These are phyloP conservation scores for Lentinula aciculospora DNA, from an alignment of 768 basidiomycete species.

Conservation along the genomic window DNA sequence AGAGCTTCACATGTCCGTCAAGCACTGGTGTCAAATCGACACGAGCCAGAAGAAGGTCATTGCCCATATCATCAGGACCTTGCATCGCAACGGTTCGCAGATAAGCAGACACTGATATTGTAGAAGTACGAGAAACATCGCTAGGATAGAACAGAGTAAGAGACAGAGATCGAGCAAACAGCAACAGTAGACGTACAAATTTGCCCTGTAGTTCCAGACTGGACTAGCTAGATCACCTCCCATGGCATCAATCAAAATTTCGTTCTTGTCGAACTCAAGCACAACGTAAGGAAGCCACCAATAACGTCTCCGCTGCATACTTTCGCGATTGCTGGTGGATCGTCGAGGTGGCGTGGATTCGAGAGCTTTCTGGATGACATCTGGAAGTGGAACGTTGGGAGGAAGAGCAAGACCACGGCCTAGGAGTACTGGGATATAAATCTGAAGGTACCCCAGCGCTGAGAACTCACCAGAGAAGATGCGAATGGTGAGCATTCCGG, in stretches of 20 bases:
- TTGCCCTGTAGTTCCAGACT: slow-evolving; percentile 92
- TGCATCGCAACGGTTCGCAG: slow-evolving; percentile 74
- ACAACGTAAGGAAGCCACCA: slow-evolving; percentile 99
- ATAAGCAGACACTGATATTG: slow-evolving; percentile 88
- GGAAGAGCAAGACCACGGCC: slow-evolving; percentile 82
- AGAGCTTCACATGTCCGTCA: slow-evolving; percentile 60
- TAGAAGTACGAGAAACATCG: slow-evolving; percentile 93
- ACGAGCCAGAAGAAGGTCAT: slow-evolving; percentile 91
- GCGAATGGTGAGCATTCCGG: slow-evolving; percentile 91
- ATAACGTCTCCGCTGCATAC: slow-evolving; percentile 86
- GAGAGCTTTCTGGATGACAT: slow-evolving; percentile 79
- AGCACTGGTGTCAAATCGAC: slow-evolving; percentile 84
- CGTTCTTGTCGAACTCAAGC: slow-evolving; percentile 97
- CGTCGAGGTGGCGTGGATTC: slow-evolving; percentile 48
- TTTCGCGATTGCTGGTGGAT: slow-evolving; percentile 77
- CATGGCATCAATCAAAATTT: slow-evolving; percentile 92
- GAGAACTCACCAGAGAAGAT: slow-evolving; percentile 78
- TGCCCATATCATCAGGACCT: slow-evolving; percentile 92
- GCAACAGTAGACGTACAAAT: slow-evolving; percentile 63
- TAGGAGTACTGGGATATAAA: slow-evolving; percentile 17
- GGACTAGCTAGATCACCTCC: slow-evolving; percentile 90
- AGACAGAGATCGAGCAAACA: background rate
- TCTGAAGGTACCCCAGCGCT: slow-evolving; percentile 9
- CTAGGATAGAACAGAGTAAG: slow-evolving; percentile 30
- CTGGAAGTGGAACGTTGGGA: slow-evolving; percentile 73